Evolutionary conservation across 2,329 filamentous ascomycete genomes (phyloP).

Genomic region (Fusarium pininemorale): DNA sequence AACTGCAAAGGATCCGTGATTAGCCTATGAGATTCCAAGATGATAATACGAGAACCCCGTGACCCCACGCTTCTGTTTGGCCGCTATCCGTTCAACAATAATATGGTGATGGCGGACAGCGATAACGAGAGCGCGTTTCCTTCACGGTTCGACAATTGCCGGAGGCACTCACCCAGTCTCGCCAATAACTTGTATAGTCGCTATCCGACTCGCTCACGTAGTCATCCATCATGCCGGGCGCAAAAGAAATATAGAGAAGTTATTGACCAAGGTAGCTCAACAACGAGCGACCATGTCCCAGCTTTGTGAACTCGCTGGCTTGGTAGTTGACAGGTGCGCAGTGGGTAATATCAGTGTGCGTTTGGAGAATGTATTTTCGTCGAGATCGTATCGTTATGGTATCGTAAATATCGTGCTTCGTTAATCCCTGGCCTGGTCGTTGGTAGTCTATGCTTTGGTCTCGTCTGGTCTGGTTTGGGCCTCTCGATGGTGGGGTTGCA

Average conservation of each 20-base stretch:
- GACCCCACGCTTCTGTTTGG: conserved; percentile 17
- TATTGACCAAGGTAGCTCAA: conserved; percentile 35
- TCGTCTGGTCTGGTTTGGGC: background rate
- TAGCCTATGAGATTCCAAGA: conserved; percentile 17
- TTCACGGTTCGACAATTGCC: background rate
- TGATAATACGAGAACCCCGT: background rate
- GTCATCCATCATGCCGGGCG: conserved; percentile 79
- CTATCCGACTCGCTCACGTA: conserved; percentile 98
- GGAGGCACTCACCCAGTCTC: conserved; percentile 86
- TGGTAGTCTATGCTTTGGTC: conserved; percentile 9
- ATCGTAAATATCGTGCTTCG: conserved; percentile 19
- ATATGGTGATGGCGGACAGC: background rate
- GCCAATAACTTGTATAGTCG: conserved; percentile 99
- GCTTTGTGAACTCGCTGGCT: conserved; percentile 7
- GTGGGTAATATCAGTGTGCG: conserved; percentile 2
- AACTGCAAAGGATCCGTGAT: conserved; percentile 68
- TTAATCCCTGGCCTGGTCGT: conserved; percentile 17
- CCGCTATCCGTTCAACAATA: background rate
- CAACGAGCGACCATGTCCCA: conserved; percentile 44
- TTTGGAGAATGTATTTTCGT: background rate
- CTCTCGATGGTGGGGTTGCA: conserved; percentile 36
- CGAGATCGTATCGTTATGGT: conserved; percentile 9
- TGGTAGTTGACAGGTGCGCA: conserved; percentile 18
- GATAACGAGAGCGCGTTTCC: conserved; percentile 4
- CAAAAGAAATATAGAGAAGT: conserved; percentile 7